These are phyloP conservation scores for Fusarium pseudonygamai DNA, from an alignment of 2,329 filamentous ascomycete species.

Conservation along the genomic window DNA sequence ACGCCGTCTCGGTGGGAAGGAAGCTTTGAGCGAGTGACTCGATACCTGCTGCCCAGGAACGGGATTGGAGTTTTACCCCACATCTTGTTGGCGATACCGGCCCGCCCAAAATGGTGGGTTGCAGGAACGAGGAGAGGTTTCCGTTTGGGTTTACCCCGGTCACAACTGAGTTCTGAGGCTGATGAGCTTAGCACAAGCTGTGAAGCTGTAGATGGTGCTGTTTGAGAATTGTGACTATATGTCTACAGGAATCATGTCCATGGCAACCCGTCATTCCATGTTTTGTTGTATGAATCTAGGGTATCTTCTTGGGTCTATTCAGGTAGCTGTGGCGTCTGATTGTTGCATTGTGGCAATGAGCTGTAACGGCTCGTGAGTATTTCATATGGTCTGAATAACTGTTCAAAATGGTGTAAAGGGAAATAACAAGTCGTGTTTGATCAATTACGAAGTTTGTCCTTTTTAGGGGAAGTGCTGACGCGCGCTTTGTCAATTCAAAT, in stretches of 20 bases:
- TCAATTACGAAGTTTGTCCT: not conserved
- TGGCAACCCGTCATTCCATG: not conserved
- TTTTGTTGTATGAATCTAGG: not conserved
- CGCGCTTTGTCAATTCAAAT: not conserved
- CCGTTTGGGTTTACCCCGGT: constrained; percentile 2
- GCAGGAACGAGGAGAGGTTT: constrained; percentile 9
- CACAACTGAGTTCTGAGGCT: not conserved
- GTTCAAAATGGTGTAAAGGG: not conserved
- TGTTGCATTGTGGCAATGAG: constrained; percentile 9
- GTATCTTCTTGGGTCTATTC: constrained; percentile 4
- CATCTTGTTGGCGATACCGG: constrained; percentile 42
- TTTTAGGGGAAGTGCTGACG: not conserved
- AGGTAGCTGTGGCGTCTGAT: constrained; percentile 6
- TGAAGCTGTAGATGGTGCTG: constrained; percentile 14
- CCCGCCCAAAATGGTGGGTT: constrained; percentile 35
- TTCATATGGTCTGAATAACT: not conserved
- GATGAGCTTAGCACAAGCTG: not conserved
- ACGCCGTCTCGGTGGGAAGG: constrained; percentile 36
- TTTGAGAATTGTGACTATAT: not conserved
- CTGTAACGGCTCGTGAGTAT: not conserved
- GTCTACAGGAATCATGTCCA: not conserved
- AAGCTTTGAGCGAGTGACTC: constrained; percentile 35
- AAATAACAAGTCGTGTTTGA: not conserved
- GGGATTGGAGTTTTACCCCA: constrained; percentile 39
- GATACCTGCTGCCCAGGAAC: constrained; percentile 17